Evolutionary conservation across 208 protist genomes (phyloP), one percentile per base, ranked within the genome.

Genomic region (Borovskyia barvae): DNA sequence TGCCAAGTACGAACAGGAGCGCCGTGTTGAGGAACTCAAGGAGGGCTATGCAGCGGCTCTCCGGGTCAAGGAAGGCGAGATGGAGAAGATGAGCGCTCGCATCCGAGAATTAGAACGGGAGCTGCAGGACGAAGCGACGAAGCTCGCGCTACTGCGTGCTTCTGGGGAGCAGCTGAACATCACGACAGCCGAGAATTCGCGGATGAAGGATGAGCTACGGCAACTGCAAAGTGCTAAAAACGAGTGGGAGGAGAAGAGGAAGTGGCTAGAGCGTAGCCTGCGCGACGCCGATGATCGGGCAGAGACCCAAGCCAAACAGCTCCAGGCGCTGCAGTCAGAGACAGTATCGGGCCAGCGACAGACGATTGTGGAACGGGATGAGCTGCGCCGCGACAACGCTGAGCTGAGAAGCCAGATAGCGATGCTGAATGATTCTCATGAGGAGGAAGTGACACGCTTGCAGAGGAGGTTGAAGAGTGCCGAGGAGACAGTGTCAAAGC

Each of bases 151-250:
- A 30, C 25, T 63, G 25, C 46, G 67, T 14, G 24, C 58, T 0
- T 19, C 33, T 4, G 49, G 25, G 8, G 60, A 57, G 28, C 39
- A 65, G 29, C 37, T 14, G 39, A 26, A 28, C n/a, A 15, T 46
- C 14, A 49, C 41, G 43, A 9, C 32, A 0, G 63, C 45, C 40
- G 72, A 76, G 48, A 57, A 56, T 11, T 20, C 55, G 0, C 76
- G 79, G n/a, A 33, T 88, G 36, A 72, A 77, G 30, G 83, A 94
- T 1, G 83, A 94, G 61, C 33, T 83, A 12, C 80, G 81, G 9
- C 55, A 54, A 17, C 45, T 82, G 9, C 58, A 79, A 39, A 51
- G 39, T 15, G 55, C 68, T 4, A 71, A 78, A 41, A 50, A 56
- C 17, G 83, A 87, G 33, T 33, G 73, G 4, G 69, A 82, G 61